Evolutionary conservation across 257 asterid species (phyloP).

Genomic region (Nicotiana knightiana): DNA sequence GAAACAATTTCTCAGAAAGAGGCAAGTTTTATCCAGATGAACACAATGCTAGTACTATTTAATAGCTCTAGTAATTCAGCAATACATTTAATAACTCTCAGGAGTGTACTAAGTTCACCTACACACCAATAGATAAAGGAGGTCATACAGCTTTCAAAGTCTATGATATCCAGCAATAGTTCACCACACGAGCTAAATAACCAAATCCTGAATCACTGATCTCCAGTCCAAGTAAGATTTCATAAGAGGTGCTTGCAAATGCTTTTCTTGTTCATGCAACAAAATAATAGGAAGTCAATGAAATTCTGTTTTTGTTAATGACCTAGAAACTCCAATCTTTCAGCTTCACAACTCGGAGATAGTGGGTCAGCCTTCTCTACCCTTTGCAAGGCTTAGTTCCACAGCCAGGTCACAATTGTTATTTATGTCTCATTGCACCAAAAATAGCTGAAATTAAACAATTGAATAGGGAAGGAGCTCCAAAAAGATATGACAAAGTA

Average conservation of each 20-base stretch:
- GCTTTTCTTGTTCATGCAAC: neutral
- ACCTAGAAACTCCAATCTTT: neutral
- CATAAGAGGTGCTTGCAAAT: neutral
- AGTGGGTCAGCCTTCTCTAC: neutral
- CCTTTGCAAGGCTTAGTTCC: neutral
- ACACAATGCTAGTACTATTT: neutral
- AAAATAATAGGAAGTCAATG: neutral
- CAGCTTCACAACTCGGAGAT: no score
- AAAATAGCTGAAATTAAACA: neutral
- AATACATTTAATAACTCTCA: slow-evolving; percentile 2
- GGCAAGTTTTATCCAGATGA: neutral
- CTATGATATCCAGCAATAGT: neutral
- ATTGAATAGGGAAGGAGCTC: neutral
- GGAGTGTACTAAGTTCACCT: neutral
- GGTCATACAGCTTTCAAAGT: neutral
- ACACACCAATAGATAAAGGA: neutral
- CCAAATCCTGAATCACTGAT: neutral
- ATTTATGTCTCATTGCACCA: neutral
- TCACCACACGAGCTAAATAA: neutral
- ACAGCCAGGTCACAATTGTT: neutral
- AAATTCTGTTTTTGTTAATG: neutral
- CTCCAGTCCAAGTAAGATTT: neutral
- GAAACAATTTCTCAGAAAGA: neutral
- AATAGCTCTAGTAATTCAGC: neutral
- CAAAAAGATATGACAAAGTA: slow-evolving; percentile 13